phyloP scores from a whole-genome alignment of 495 filamentous ascomycete genomes.

The Cercophora samala region DNA sequence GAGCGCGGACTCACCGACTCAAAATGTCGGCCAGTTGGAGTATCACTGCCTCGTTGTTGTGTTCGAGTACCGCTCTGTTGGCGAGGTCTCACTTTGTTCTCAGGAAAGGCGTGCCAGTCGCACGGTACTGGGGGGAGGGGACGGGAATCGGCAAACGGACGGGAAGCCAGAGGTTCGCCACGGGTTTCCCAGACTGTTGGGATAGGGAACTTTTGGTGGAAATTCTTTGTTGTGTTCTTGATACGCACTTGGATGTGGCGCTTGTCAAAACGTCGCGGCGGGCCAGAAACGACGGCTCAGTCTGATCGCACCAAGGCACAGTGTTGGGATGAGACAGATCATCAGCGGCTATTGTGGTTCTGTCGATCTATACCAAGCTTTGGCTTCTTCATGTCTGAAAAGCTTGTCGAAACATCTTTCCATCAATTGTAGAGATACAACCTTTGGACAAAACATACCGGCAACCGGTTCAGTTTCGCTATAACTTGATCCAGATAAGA shows the following conservation, averaged over 20 bases:
- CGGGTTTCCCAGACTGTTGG: neutral
- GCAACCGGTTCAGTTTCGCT: too few species aligned
- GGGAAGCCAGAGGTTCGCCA: neutral
- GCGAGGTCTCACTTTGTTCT: neutral
- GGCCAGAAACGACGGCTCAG: too few species aligned
- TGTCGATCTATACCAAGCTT: neutral
- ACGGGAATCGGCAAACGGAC: neutral
- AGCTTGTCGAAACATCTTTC: neutral
- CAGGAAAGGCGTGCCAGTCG: neutral
- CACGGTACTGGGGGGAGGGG: neutral
- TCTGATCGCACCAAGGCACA: too few species aligned
- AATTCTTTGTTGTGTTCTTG: neutral
- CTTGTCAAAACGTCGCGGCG: neutral
- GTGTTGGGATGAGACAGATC: neutral
- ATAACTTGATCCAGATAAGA: too few species aligned
- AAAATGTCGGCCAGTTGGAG: neutral
- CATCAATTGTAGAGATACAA: too few species aligned
- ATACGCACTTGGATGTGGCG: neutral
- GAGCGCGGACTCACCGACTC: neutral
- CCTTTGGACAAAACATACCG: too few species aligned
- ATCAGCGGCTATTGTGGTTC: neutral
- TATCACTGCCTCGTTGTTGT: neutral
- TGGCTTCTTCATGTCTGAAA: neutral
- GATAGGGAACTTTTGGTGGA: neutral
- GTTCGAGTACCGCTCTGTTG: neutral